Evolutionary conservation across 2,329 filamentous ascomycete species (phyloP), one percentile per base, ranked within the genome.

Genomic region (Fusarium virguliforme): DNA sequence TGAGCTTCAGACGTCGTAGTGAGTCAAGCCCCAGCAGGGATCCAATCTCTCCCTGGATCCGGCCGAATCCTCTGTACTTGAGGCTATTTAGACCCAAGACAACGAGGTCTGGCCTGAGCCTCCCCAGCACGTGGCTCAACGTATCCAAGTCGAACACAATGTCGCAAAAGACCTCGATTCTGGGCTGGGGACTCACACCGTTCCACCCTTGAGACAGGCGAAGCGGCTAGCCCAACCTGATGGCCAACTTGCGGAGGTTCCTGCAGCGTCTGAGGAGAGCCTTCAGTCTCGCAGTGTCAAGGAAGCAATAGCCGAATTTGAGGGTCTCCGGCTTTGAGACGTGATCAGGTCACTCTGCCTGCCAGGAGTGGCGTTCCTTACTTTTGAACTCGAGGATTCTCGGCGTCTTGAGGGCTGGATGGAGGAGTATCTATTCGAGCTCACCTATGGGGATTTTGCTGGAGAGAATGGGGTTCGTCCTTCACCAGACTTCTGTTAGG

Each of bases 401-500:
- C 8, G 65, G 57, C 7, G 8, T 51, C n/a, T 65, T 62, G 9
- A 68, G 62, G 15, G 18, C 54, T 2, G 57, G 53, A 34, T 68
- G 38, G 8, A 65, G 50, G 22, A 68, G 41, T 28, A 62, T 6
- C 4, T 48, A 30, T 18, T 62, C 65, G 15, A 62, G 34, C n/a
- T 7, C 3, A 9, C 22, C 1, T 2, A 3, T 26, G 38, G 4
- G 13, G 1, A 1, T 3, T 0, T 7, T 15, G 1, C 2, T 4
- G 2, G 1, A 0, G 1, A 24, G 41, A 28, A 15, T 26, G 24
- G 4, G 8, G 0, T 22, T 18, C 0, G 8, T 54, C 1, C 15
- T 64, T 5, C 73, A 8, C 0, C 56, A 55, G 3, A 73, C 34
- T 2, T 71, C 58, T 40, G 18, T 46, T 7, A 71, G 56, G 13